These are phyloP conservation scores for Entoloma clypeatum DNA, from an alignment of 1,284 basidiomycete genomes.

Conservation along the genomic window DNA sequence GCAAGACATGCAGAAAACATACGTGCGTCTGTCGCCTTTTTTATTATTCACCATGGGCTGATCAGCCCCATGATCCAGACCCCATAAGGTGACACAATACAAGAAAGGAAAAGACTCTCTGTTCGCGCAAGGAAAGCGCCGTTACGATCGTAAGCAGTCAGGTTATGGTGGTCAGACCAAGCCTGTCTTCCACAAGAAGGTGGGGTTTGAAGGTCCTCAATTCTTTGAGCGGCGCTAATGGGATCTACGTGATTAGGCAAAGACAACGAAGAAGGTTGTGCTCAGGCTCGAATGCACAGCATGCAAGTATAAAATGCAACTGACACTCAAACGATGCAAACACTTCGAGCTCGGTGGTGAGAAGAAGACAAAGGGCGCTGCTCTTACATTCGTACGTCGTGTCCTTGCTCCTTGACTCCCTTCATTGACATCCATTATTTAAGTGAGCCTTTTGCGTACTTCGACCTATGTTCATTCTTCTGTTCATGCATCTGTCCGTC, in stretches of 20 bases:
- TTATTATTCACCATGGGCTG: neutral
- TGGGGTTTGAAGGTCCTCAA: constrained; percentile 29
- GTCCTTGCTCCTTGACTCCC: no score
- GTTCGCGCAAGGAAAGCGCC: constrained; percentile 98
- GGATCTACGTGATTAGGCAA: constrained; percentile 52
- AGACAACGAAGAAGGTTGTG: constrained; percentile 99
- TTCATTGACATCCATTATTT: no score
- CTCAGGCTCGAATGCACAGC: constrained; percentile 96
- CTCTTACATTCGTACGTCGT: constrained; percentile 81
- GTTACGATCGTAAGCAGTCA: constrained; percentile 98
- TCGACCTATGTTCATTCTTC: no score
- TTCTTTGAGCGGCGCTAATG: neutral
- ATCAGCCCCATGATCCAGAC: constrained; percentile 42
- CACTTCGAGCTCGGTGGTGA: constrained; percentile 99
- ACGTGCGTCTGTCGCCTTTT: constrained; percentile 63
- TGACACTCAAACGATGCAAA: constrained; percentile 98
- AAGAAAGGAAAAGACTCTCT: constrained; percentile 98
- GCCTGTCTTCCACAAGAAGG: constrained; percentile 99
- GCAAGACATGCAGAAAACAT: constrained; percentile 98
- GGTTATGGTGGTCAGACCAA: constrained; percentile 99
- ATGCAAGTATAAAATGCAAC: constrained; percentile 99
- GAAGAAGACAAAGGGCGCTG: constrained; percentile 99
- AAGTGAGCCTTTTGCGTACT: no score
- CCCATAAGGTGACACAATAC: constrained; percentile 97
- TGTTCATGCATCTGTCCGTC: neutral